These are phyloP conservation scores for Ogataea ramenticola DNA, from an alignment of 805 yeast genomes.

Conservation along the genomic window DNA sequence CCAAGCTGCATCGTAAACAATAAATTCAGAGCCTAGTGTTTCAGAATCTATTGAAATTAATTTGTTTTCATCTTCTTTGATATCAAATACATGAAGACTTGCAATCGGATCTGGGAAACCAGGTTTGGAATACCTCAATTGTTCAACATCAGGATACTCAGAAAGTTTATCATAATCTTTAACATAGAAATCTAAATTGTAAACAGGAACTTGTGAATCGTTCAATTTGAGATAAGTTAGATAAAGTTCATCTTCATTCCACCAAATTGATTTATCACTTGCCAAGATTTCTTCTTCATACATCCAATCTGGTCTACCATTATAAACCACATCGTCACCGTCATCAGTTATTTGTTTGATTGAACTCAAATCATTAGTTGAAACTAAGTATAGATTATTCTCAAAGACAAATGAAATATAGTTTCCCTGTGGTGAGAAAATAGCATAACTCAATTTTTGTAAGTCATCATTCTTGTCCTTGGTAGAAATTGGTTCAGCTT, in stretches of 20 bases:
- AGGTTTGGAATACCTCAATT: conserved; percentile 66
- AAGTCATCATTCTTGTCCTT: conserved; percentile 20
- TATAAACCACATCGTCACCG: conserved; percentile 45
- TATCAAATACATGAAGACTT: conserved; percentile 35
- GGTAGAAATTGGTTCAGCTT: conserved; percentile 23
- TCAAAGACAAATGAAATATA: conserved; percentile 49
- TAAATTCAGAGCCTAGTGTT: conserved; percentile 35
- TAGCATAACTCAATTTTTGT: conserved; percentile 43
- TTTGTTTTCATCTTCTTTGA: conserved; percentile 17
- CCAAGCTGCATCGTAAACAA: conserved; percentile 62
- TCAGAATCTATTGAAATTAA: conserved; percentile 22
- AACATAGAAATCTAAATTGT: conserved; percentile 45
- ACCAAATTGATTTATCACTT: conserved; percentile 58
- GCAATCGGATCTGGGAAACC: conserved; percentile 57
- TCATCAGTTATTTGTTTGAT: conserved; percentile 36
- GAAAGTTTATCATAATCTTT: conserved; percentile 7
- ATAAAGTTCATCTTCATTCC: conserved; percentile 58
- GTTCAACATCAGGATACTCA: conserved; percentile 39
- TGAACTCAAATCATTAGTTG: background rate
- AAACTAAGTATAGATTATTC: conserved; percentile 41
- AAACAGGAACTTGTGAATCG: conserved; percentile 51
- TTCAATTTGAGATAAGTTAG: conserved; percentile 50
- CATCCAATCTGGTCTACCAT: conserved; percentile 79
- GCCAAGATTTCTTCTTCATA: conserved; percentile 74
- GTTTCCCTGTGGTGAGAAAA: conserved; percentile 57